Conservation (phyloP, 768 basidiomycete genomes). For the Mrakia gelida region DNA sequence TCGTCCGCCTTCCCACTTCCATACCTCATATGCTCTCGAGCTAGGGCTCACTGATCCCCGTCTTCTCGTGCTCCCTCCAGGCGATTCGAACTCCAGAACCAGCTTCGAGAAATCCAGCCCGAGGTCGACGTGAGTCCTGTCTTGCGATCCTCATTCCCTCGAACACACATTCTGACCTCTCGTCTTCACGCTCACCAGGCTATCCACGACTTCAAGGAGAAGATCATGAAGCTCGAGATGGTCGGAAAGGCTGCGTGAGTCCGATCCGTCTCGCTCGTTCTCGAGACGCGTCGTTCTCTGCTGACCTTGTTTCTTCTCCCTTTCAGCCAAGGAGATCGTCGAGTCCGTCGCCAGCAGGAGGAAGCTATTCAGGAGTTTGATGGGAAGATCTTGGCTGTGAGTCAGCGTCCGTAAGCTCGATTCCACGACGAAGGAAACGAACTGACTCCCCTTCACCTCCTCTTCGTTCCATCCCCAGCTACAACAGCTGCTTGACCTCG, state of each 20-base stretch:
- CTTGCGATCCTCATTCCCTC: background rate
- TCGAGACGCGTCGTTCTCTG: background rate
- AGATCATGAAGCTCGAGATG: slow-evolving; percentile 14
- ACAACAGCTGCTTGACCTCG: background rate
- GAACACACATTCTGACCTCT: too few species aligned
- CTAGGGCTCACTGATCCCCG: too few species aligned
- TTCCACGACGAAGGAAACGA: background rate
- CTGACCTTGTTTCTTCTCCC: background rate
- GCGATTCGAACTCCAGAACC: background rate
- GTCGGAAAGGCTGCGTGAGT: slow-evolving; percentile 12
- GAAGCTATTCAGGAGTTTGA: background rate
- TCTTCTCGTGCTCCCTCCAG: background rate
- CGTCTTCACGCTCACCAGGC: background rate
- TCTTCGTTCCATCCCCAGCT: background rate
- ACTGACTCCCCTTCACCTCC: background rate
- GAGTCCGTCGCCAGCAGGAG: slow-evolving; percentile 4
- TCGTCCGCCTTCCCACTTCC: background rate
- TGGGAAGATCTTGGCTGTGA: slow-evolving; percentile 12
- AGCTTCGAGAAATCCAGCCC: slow-evolving; percentile 12
- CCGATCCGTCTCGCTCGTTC: background rate
- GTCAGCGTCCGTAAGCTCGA: background rate
- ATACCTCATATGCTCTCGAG: background rate
- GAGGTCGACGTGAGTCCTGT: slow-evolving; percentile 17
- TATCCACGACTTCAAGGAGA: slow-evolving; percentile 1
- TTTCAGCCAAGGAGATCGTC: slow-evolving; percentile 1